phyloP scores from a whole-genome alignment of 345 rosid genomes.

The Melaleuca quinquenervia region DNA sequence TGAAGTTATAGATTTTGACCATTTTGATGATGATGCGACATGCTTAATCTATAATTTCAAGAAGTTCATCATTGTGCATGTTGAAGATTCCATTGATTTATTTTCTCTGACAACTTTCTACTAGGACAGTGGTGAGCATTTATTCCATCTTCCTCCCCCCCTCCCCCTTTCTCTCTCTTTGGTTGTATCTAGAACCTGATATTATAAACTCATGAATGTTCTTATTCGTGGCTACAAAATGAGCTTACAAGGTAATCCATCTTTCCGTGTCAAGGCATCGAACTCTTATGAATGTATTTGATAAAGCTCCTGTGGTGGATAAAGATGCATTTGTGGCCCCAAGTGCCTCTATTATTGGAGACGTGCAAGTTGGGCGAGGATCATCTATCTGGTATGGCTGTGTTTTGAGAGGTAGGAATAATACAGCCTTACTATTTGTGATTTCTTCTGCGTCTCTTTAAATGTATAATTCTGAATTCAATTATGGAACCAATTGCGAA shows the following conservation, averaged over 20 bases:
- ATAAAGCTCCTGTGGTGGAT: constrained; percentile 73
- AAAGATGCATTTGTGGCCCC: constrained; percentile 92
- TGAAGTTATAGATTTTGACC: neutral
- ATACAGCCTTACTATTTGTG: neutral
- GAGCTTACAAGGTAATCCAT: neutral
- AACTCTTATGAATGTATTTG: constrained; percentile 81
- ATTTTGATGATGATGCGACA: neutral
- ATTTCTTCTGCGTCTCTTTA: neutral
- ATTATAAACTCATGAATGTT: neutral
- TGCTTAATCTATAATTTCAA: neutral
- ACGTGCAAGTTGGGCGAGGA: constrained; percentile 73
- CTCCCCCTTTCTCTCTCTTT: neutral
- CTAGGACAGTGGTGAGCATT: neutral
- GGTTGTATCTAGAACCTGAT: neutral
- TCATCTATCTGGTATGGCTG: constrained; percentile 95
- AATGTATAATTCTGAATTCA: neutral
- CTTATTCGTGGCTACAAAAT: neutral
- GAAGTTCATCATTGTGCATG: neutral
- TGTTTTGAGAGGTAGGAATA: constrained; percentile 73
- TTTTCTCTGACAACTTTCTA: neutral
- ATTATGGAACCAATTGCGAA: neutral
- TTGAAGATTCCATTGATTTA: neutral
- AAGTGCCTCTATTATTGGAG: constrained; percentile 79
- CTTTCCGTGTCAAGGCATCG: constrained; percentile 83
- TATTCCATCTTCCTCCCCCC: neutral